These are phyloP conservation scores for Mycena indigotica DNA, from an alignment of 768 basidiomycete genomes.

Conservation along the genomic window DNA sequence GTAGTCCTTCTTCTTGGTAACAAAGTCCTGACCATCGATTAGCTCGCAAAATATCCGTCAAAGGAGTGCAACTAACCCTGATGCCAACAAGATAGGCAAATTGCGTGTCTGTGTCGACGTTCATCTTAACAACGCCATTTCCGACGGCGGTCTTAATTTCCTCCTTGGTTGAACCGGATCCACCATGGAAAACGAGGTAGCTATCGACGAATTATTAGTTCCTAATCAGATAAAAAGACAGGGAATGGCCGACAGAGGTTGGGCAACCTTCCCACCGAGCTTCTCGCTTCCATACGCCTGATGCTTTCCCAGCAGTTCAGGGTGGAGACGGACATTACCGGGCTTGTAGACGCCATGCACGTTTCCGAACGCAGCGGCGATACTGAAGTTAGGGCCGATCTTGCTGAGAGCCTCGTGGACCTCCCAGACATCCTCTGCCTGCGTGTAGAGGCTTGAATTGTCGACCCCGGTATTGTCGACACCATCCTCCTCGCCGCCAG, in stretches of 20 bases:
- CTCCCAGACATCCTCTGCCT: conserved; percentile 94
- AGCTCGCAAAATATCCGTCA: neutral
- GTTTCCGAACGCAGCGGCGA: conserved; percentile 98
- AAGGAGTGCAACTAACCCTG: conserved; percentile 47
- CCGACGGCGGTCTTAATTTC: conserved; percentile 91
- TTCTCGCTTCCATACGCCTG: conserved; percentile 75
- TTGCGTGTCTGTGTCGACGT: conserved; percentile 95
- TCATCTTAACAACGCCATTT: conserved; percentile 98
- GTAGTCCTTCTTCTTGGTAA: conserved; percentile 85
- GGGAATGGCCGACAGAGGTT: conserved; percentile 74
- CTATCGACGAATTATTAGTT: conserved; percentile 43
- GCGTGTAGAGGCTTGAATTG: conserved; percentile 93
- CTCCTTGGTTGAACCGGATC: conserved; percentile 94
- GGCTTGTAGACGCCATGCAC: conserved; percentile 99
- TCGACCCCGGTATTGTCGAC: conserved; percentile 97
- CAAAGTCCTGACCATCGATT: conserved; percentile 64
- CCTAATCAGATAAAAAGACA: neutral
- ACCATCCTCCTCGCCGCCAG: conserved; percentile 98
- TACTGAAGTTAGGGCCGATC: conserved; percentile 92
- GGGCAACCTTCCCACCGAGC: conserved; percentile 59
- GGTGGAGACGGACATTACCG: conserved; percentile 93
- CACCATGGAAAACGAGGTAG: conserved; percentile 99
- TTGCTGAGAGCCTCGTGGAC: conserved; percentile 82
- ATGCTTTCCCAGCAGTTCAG: conserved; percentile 90
- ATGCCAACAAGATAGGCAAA: conserved; percentile 90